A percentile compares a stretch with the other conserved stretches of the same genome.
phyloP scores from a whole-genome alignment of 352 stramenopile species.

The Pythium guiyangense region DNA sequence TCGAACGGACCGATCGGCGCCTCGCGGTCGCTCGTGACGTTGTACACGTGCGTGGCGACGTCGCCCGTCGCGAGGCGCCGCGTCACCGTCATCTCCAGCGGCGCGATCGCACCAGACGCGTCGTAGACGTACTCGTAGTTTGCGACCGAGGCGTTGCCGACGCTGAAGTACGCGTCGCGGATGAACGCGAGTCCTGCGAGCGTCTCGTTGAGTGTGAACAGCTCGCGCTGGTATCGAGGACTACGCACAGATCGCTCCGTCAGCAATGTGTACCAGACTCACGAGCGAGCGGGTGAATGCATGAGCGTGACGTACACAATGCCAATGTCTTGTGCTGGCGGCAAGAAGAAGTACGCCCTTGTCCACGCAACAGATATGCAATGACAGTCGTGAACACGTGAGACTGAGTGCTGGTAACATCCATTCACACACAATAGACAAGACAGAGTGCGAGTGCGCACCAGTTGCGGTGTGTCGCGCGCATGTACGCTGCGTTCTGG shows the following conservation, averaged over 20 bases:
- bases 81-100: slow-evolving; percentile 34
- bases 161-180: slow-evolving; percentile 73
- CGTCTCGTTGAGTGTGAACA: slow-evolving; percentile 78
- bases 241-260: slow-evolving; percentile 10
- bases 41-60: slow-evolving; percentile 34
- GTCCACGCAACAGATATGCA: not conserved
- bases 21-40: slow-evolving; percentile 26
- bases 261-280: not conserved
- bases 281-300: not conserved
- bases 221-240: slow-evolving; percentile 52
- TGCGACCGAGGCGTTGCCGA: slow-evolving; percentile 58
- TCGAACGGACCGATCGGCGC: slow-evolving; percentile 57
- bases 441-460: slow-evolving; percentile 11
- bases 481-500: slow-evolving; percentile 84
- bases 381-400: no score
- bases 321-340: slow-evolving; percentile 43
- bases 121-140: slow-evolving; percentile 75
- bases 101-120: slow-evolving; percentile 19
- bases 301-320: slow-evolving; percentile 27
- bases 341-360: slow-evolving; percentile 84
- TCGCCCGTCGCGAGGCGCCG: slow-evolving; percentile 26
- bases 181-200: slow-evolving; percentile 57
- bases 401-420: no score
- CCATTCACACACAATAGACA: no score
- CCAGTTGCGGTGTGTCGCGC: slow-evolving; percentile 81